These are phyloP conservation scores for Populus tremula DNA, from an alignment of 345 rosid species.

Conservation along the genomic window DNA sequence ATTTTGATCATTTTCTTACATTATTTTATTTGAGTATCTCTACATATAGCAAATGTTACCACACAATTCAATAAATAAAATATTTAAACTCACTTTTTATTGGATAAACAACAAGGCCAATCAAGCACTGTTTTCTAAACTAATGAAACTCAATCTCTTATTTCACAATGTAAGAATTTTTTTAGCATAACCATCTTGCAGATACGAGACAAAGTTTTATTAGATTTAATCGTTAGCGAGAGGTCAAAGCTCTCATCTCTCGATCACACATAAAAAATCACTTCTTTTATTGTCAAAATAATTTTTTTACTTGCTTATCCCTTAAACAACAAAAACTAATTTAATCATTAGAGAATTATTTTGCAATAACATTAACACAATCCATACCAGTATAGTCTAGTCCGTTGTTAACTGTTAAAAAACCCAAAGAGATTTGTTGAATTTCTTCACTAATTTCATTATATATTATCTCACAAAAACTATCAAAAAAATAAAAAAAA, in stretches of 20 bases:
- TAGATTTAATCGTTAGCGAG: accelerated
- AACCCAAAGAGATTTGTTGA: too few relatives aligned
- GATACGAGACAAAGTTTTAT: background rate
- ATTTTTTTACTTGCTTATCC: background rate
- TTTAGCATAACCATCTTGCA: accelerated
- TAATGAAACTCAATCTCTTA: accelerated
- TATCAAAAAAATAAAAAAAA: too few relatives aligned
- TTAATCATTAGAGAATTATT: too few relatives aligned
- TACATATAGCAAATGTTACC: background rate
- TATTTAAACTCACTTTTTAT: background rate
- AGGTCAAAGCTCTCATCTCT: background rate
- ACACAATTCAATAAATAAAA: too few relatives aligned
- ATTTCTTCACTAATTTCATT: too few relatives aligned
- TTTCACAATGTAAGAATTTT: accelerated
- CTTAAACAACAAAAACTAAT: too few relatives aligned
- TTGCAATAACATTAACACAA: too few relatives aligned
- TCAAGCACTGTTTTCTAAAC: too few relatives aligned
- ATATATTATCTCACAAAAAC: too few relatives aligned
- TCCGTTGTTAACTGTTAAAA: too few relatives aligned
- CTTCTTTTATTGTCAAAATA: background rate
- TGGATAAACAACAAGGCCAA: accelerated
- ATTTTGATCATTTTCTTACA: accelerated
- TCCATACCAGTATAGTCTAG: accelerated
- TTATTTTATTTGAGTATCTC: background rate
- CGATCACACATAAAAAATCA: background rate